Base-by-base conservation (phyloP, 2,329 filamentous ascomycete species). In the Neonectria punicea region DNA sequence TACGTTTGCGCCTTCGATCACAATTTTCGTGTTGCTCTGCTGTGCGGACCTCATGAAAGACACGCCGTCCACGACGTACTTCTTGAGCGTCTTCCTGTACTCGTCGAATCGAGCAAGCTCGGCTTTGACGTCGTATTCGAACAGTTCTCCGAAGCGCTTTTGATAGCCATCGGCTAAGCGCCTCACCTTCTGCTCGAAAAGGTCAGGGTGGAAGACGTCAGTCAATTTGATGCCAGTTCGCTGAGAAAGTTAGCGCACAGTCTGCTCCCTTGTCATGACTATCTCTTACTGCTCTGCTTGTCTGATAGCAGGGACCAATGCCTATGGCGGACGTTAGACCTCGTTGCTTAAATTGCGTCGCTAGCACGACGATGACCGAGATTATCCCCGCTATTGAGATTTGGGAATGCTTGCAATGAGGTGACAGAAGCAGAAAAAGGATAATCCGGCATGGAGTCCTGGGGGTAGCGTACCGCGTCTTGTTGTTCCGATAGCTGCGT, bases 151-250 rank as follows among this genome's bases (percentile, higher is more conserved):
- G 72, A 89, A 93, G 55, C 89, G 83, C 80, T 90, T 67, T 84
- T 83, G 58, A 92, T 81, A 68, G 86, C 85, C 88, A 16, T 80
- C 71, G 16, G 86, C 89, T 55, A 93, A 79, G 20, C 82, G 80
- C 47, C 89, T 83, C 54, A 93, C 79, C 78, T 91, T 91, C 53
- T 79, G 75, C 79, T 93, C 90, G 73, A 93, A 93, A n/a, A 84
- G 75, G 36, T 86, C 82, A 76, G 88, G 85, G 75, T 91, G 81
- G 76, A 93, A 92, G 68, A 93, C 82, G 60, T 93, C 90, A 64
- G 85, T 83, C 51, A 94, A 79, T 59, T 88, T 84, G 65, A 94
- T 84, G 53, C 91, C 92, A 70, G 83, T 91, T 72, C 92, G 83
- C 43, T 88, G 68, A 22, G 54, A 62, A 73, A 62, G 55, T 71